Evolutionary conservation across 495 filamentous ascomycete species (phyloP).

Genomic region (Talaromyces ruber): DNA sequence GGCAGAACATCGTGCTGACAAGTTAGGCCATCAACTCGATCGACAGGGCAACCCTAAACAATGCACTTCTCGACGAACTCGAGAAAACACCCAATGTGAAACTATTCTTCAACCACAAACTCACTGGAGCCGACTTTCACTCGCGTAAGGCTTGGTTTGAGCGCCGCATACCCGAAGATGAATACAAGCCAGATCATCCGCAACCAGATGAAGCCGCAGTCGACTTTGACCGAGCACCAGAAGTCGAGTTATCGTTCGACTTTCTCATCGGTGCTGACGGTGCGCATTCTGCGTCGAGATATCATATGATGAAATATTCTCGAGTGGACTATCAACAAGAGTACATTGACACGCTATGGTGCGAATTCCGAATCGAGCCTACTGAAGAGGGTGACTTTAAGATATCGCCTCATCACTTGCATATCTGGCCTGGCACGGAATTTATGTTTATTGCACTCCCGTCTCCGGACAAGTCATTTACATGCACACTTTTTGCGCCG

Average conservation of each 20-base stretch:
- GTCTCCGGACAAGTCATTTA: constrained; percentile 81
- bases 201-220: constrained; percentile 5
- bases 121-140: constrained; percentile 78
- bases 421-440: constrained; percentile 90
- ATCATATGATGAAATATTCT: constrained; percentile 88
- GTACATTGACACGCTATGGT: constrained; percentile 97
- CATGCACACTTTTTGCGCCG: constrained; percentile 87
- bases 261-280: constrained; percentile 94
- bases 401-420: constrained; percentile 84
- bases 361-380: constrained; percentile 80
- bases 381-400: constrained; percentile 49
- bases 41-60: constrained; percentile 79
- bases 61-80: constrained; percentile 75
- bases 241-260: constrained; percentile 78
- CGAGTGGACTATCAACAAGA: constrained; percentile 87
- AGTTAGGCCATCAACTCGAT: constrained; percentile 48
- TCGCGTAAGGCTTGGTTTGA: constrained; percentile 84
- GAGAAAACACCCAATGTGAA: constrained; percentile 78
- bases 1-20: neutral
- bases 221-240: constrained; percentile 29
- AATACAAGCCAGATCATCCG: constrained; percentile 16
- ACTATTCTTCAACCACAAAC: constrained; percentile 84
- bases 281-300: constrained; percentile 81
- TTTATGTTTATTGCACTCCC: constrained; percentile 99
- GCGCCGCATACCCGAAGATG: constrained; percentile 21